phyloP scores from a whole-genome alignment of 768 basidiomycete genomes.

The Mycena alexandri region DNA sequence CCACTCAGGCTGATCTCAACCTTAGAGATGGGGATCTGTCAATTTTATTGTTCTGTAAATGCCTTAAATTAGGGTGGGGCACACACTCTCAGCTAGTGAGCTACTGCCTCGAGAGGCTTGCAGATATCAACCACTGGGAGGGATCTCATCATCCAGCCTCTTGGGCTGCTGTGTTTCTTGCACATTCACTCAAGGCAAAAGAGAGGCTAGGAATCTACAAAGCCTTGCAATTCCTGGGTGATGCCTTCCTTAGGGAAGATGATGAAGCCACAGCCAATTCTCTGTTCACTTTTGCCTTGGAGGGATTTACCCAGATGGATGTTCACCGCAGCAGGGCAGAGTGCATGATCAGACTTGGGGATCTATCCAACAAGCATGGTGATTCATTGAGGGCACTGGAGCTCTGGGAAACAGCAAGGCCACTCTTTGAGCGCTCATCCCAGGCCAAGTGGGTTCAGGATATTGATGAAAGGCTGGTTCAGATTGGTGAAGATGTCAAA shows the following conservation, averaged over 20 bases:
- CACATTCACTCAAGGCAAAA: background rate
- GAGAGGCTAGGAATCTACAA: background rate
- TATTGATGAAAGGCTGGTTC: background rate
- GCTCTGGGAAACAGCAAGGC: background rate
- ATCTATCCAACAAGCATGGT: background rate
- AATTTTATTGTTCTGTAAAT: background rate
- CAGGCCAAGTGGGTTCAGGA: background rate
- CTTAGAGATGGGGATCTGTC: background rate
- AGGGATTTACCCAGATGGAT: constrained; percentile 3
- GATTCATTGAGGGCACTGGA: background rate
- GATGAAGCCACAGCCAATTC: background rate
- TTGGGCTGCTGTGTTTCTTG: background rate
- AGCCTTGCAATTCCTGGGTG: background rate
- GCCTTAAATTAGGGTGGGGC: background rate
- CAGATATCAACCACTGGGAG: background rate
- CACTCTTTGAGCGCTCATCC: background rate
- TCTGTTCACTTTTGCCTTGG: background rate
- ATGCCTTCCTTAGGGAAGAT: background rate
- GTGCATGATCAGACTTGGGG: background rate
- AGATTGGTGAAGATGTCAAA: background rate
- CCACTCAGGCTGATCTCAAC: background rate
- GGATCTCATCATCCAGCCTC: too few relatives aligned
- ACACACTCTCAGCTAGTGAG: background rate
- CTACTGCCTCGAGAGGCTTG: background rate
- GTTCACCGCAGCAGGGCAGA: background rate